A percentile compares a stretch with the other conserved stretches of the same genome.
These are phyloP conservation scores for Umbelopsis ramanniana DNA, from an alignment of 192 early-diverging fungal genomes.

Conservation along the genomic window DNA sequence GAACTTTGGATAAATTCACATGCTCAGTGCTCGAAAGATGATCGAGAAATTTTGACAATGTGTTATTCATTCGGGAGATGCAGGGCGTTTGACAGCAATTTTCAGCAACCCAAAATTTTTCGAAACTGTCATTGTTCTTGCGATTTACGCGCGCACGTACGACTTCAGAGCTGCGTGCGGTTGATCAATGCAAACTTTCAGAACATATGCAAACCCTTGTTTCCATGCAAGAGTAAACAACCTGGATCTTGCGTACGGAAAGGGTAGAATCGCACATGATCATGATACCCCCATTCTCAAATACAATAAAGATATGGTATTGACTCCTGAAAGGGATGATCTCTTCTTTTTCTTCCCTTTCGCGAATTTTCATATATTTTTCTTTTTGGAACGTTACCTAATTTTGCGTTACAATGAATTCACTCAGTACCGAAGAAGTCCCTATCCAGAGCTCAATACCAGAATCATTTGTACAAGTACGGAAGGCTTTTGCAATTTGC, in stretches of 20 bases:
- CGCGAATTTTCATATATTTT: not conserved
- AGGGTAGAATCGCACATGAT: constrained; percentile 9
- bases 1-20: not conserved
- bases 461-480: constrained; percentile 7
- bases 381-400: not conserved
- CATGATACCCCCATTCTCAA: not conserved
- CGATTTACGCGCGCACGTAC: no score
- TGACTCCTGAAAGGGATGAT: constrained; percentile 21
- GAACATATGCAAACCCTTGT: no score
- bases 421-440: not conserved
- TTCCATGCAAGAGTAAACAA: not conserved
- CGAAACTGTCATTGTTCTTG: not conserved
- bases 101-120: not conserved
- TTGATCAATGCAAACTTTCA: no score
- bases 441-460: constrained; percentile 2
- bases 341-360: not conserved
- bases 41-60: not conserved
- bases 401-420: not conserved
- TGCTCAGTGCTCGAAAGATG: not conserved
- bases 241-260: not conserved
- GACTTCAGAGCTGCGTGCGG: no score
- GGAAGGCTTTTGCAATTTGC: not conserved
- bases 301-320: not conserved
- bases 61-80: not conserved
- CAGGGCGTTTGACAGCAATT: not conserved